phyloP scores from a whole-genome alignment of 2,329 filamentous ascomycete species.

The Trichoderma oligosporum region DNA sequence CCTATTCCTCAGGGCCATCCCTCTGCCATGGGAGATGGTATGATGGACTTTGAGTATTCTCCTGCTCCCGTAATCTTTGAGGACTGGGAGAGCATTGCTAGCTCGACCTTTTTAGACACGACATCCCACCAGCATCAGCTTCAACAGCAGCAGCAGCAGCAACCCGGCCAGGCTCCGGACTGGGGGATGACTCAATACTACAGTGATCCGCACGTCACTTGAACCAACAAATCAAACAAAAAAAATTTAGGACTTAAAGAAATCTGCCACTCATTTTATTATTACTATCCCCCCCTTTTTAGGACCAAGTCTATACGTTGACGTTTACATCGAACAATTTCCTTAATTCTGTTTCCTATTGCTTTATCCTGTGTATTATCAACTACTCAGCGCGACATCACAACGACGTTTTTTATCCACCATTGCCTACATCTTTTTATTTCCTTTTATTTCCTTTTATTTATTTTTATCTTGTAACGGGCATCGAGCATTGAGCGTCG shows the following conservation, averaged over 20 bases:
- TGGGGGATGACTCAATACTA: conserved; percentile 39
- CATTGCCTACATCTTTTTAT: neutral
- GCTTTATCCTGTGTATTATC: conserved; percentile 17
- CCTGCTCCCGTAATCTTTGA: conserved; percentile 38
- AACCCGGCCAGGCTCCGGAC: conserved; percentile 19
- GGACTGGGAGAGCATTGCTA: conserved; percentile 41
- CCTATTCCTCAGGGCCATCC: conserved; percentile 28
- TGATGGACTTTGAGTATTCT: conserved; percentile 45
- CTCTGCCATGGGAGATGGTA: conserved; percentile 28
- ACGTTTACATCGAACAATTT: conserved; percentile 14
- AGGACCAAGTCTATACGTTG: conserved; percentile 5
- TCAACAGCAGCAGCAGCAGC: conserved; percentile 24
- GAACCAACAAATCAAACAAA: conserved; percentile 9
- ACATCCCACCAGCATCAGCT: conserved; percentile 27
- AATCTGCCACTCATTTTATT: conserved; percentile 16
- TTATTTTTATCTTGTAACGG: neutral
- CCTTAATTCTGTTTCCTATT: conserved; percentile 7
- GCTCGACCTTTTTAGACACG: conserved; percentile 35
- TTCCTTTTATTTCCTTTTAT: neutral
- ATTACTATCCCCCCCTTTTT: neutral
- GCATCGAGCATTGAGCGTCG: neutral
- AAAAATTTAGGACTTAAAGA: neutral
- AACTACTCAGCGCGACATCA: conserved; percentile 13
- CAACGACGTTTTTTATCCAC: conserved; percentile 9
- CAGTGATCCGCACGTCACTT: conserved; percentile 32